Conservation (phyloP, 2,329 filamentous ascomycete species). For the Aureobasidium namibiae region DNA sequence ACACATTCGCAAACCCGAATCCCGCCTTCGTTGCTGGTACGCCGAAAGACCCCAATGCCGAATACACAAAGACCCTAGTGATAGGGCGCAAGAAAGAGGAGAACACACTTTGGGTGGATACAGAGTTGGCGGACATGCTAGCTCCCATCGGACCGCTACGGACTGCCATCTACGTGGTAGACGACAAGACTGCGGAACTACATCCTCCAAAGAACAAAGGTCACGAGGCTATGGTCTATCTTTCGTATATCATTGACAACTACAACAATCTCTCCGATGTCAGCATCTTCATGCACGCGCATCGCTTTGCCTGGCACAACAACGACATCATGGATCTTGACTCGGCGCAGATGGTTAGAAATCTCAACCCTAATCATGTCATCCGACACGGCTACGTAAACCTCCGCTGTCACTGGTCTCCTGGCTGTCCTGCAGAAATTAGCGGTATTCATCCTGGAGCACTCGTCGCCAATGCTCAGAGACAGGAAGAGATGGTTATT, state of each 20-base stretch:
- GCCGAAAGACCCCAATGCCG: constrained; percentile 37
- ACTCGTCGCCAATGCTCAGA: constrained; percentile 27
- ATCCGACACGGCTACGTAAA: constrained; percentile 46
- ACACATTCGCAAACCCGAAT: constrained; percentile 9
- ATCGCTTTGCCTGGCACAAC: constrained; percentile 52
- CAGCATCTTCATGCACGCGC: constrained; percentile 53
- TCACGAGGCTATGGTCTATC: constrained; percentile 55
- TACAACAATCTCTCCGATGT: constrained; percentile 53
- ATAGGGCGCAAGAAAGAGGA: constrained; percentile 45
- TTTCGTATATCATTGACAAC: constrained; percentile 54
- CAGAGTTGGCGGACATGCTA: constrained; percentile 38
- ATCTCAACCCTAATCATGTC: constrained; percentile 39
- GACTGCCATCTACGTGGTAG: constrained; percentile 44
- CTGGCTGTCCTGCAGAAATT: constrained; percentile 49
- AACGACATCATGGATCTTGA: constrained; percentile 42
- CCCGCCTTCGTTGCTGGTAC: constrained; percentile 23
- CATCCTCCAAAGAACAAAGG: constrained; percentile 51
- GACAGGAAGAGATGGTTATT: constrained; percentile 37
- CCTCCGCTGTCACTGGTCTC: constrained; percentile 46
- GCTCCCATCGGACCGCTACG: constrained; percentile 26
- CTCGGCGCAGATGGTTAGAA: constrained; percentile 36
- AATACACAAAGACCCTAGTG: constrained; percentile 48
- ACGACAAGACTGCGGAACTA: constrained; percentile 39
- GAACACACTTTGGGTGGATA: constrained; percentile 47
- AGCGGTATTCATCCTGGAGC: constrained; percentile 31